phyloP scores from a whole-genome alignment of 1,139 yeast species.

The Kodamaea alishanica region DNA sequence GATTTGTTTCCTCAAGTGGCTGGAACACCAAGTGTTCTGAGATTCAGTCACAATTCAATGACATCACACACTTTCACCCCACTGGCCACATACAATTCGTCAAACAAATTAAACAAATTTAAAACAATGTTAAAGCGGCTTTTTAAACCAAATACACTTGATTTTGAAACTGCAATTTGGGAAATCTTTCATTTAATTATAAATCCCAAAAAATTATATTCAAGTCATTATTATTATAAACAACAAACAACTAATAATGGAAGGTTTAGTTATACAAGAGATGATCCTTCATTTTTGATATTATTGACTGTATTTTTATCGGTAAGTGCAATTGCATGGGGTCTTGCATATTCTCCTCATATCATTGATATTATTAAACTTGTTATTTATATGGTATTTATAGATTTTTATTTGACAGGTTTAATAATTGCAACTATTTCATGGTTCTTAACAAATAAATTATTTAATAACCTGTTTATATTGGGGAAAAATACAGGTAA shows the following conservation, averaged over 20 bases:
- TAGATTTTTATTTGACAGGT: slow-evolving; percentile 77
- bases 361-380: slow-evolving; percentile 57
- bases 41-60: slow-evolving; percentile 19
- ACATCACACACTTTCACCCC: slow-evolving; percentile 23
- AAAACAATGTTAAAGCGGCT: slow-evolving; percentile 38
- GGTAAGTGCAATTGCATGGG: slow-evolving; percentile 86
- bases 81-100: slow-evolving; percentile 10
- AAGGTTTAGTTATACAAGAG: slow-evolving; percentile 64
- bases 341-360: slow-evolving; percentile 71
- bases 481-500: slow-evolving; percentile 21
- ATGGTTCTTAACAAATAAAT: slow-evolving; percentile 68
- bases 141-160: slow-evolving; percentile 75
- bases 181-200: slow-evolving; percentile 72
- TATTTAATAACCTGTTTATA: slow-evolving; percentile 48
- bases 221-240: slow-evolving; percentile 72
- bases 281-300: slow-evolving; percentile 85
- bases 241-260: slow-evolving; percentile 30
- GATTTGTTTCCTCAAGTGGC: slow-evolving; percentile 34
- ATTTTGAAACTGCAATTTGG: slow-evolving; percentile 91
- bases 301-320: slow-evolving; percentile 61
- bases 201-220: slow-evolving; percentile 78
- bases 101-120: slow-evolving; percentile 11
- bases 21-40: slow-evolving; percentile 13
- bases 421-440: slow-evolving; percentile 62
- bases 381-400: slow-evolving; percentile 76